These are phyloP conservation scores for Eimeria brunetti DNA, from an alignment of 169 alveolate genomes.

Conservation along the genomic window DNA sequence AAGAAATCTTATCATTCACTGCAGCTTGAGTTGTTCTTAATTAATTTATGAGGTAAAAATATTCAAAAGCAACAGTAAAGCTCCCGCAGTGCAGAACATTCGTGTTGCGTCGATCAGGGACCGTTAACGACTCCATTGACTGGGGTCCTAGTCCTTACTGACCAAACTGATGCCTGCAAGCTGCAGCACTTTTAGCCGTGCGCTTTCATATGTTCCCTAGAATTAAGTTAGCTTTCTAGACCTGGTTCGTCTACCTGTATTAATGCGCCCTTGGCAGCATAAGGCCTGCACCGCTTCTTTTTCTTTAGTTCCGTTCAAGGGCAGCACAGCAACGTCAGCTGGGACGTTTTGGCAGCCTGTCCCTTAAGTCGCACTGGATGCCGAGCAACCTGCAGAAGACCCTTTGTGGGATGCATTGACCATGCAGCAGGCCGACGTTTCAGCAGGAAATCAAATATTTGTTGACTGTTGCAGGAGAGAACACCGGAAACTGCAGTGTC, in stretches of 20 bases:
- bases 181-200: neutral
- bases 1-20: neutral
- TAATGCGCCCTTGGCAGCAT: neutral
- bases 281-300: neutral
- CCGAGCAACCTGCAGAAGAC: neutral
- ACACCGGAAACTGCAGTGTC: neutral
- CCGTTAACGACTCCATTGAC: neutral
- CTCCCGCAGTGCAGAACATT: neutral
- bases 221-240: neutral
- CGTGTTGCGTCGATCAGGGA: neutral
- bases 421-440: neutral
- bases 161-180: too few relatives aligned
- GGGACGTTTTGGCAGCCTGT: neutral
- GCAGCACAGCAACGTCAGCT: neutral
- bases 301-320: neutral
- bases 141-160: too few relatives aligned
- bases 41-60: neutral
- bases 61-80: neutral
- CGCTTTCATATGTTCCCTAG: neutral
- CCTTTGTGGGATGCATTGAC: neutral
- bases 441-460: neutral
- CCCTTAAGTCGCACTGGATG: neutral
- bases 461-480: neutral
- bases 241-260: neutral
- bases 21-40: neutral